Conservation (phyloP, 1,139 yeast species). For the Keqinozyma sinolaborantium region DNA sequence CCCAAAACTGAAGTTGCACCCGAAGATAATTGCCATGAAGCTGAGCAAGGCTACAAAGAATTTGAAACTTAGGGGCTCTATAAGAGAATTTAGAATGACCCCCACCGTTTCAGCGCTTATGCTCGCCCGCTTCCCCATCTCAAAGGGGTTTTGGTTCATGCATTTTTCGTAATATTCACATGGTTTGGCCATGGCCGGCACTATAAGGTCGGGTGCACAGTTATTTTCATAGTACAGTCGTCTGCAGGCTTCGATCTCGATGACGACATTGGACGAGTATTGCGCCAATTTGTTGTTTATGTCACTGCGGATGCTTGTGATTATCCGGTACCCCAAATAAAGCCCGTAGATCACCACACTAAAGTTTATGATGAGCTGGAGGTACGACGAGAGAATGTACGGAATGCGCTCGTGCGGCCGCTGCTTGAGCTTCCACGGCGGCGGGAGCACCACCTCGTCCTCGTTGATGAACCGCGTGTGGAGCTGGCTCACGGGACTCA, state of each 20-base stretch:
- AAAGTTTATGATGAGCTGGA: constrained; percentile 50
- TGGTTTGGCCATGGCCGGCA: constrained; percentile 54
- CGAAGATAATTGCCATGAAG: constrained; percentile 25
- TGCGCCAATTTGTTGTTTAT: constrained; percentile 45
- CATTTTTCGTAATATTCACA: constrained; percentile 64
- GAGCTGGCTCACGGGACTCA: constrained; percentile 6
- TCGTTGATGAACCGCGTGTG: constrained; percentile 1
- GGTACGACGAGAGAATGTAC: constrained; percentile 53
- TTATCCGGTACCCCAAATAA: constrained; percentile 38
- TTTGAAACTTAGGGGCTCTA: constrained; percentile 62
- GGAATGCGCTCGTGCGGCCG: constrained; percentile 43
- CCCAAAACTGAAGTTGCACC: constrained; percentile 42
- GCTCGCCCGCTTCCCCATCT: constrained; percentile 41
- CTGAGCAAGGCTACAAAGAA: constrained; percentile 43
- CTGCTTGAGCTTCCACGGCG: constrained; percentile 41
- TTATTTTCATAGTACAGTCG: constrained; percentile 49
- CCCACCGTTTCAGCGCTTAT: constrained; percentile 66
- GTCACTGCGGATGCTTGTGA: constrained; percentile 49
- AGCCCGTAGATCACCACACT: constrained; percentile 40
- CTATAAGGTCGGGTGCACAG: constrained; percentile 55
- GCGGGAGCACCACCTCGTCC: constrained; percentile 27
- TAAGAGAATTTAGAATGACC: constrained; percentile 54
- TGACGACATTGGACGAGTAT: constrained; percentile 30
- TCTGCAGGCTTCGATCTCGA: constrained; percentile 47
- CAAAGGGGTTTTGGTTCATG: constrained; percentile 52